Evolutionary conservation across 2,329 filamentous ascomycete genomes (phyloP).

Genomic region (Didymella exigua): DNA sequence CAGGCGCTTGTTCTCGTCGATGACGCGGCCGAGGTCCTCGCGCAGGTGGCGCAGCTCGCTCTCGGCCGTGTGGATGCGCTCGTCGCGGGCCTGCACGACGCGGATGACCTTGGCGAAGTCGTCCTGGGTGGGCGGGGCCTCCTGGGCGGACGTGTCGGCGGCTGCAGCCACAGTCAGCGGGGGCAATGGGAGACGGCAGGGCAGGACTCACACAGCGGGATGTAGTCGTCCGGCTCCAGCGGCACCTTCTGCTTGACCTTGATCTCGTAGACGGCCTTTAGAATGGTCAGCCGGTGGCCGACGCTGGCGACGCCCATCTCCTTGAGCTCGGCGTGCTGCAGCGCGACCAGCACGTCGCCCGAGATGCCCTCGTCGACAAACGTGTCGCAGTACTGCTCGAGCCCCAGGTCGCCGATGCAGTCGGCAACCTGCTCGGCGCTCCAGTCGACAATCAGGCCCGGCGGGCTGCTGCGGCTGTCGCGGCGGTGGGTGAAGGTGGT

Average conservation of each 20-base stretch:
- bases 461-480: constrained; percentile 69
- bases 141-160: constrained; percentile 84
- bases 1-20: constrained; percentile 85
- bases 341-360: constrained; percentile 84
- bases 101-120: constrained; percentile 91
- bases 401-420: constrained; percentile 78
- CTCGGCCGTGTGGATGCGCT: constrained; percentile 83
- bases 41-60: constrained; percentile 79
- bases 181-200: constrained; percentile 1
- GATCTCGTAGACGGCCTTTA: constrained; percentile 95
- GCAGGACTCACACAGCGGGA: constrained; percentile 80
- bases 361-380: constrained; percentile 94
- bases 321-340: constrained; percentile 92
- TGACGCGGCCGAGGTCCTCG: constrained; percentile 54
- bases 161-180: constrained; percentile 61
- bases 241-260: constrained; percentile 93
- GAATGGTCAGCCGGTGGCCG: constrained; percentile 89
- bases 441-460: constrained; percentile 80
- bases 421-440: constrained; percentile 87
- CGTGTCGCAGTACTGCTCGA: constrained; percentile 80
- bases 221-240: constrained; percentile 90
- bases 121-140: constrained; percentile 86
- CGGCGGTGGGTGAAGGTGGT: constrained; percentile 73
- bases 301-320: constrained; percentile 93
- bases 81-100: constrained; percentile 86